Percentiles rank a stretch among this genome's conserved stretches.
These are phyloP conservation scores for Cokeromyces recurvatus DNA, from an alignment of 371 early-diverging fungal genomes.

Conservation along the genomic window DNA sequence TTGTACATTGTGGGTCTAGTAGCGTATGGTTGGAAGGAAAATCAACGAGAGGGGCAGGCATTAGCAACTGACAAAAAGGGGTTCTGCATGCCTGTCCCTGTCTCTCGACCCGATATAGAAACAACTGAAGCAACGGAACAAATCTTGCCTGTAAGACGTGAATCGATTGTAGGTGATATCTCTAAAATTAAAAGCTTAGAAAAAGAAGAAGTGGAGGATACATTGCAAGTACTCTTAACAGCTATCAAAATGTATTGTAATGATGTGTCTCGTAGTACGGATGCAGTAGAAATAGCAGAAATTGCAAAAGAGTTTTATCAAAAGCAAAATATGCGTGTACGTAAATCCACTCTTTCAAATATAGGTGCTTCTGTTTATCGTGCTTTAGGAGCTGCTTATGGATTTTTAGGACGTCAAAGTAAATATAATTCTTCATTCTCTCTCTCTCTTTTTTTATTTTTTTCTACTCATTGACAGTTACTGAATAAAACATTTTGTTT, in stretches of 20 bases:
- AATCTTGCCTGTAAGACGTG: not conserved
- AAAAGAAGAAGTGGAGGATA: constrained; percentile 26
- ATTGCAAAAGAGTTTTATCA: constrained; percentile 29
- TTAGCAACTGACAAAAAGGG: constrained; percentile 20
- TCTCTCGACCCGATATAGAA: constrained; percentile 2
- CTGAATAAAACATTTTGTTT: too few relatives aligned
- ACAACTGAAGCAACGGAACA: constrained; percentile 1
- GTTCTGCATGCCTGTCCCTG: constrained; percentile 19
- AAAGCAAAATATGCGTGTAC: constrained; percentile 8
- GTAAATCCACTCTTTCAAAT: not conserved
- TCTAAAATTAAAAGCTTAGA: constrained; percentile 26
- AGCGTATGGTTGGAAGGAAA: constrained; percentile 29
- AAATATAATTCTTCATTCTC: constrained; percentile 7
- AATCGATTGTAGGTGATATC: constrained; percentile 5
- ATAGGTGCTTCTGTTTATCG: constrained; percentile 44
- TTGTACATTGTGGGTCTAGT: constrained; percentile 46
- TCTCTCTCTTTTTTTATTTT: too few relatives aligned
- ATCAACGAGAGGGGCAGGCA: constrained; percentile 27
- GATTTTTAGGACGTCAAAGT: constrained; percentile 62
- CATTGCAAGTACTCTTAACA: constrained; percentile 37
- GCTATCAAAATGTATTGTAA: constrained; percentile 49
- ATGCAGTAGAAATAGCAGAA: constrained; percentile 50
- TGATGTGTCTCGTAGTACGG: constrained; percentile 33
- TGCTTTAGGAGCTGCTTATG: constrained; percentile 58
- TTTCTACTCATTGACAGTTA: too few relatives aligned